Evolutionary conservation across 1,284 basidiomycete species (phyloP).

Genomic region (Athelia psychrophila): DNA sequence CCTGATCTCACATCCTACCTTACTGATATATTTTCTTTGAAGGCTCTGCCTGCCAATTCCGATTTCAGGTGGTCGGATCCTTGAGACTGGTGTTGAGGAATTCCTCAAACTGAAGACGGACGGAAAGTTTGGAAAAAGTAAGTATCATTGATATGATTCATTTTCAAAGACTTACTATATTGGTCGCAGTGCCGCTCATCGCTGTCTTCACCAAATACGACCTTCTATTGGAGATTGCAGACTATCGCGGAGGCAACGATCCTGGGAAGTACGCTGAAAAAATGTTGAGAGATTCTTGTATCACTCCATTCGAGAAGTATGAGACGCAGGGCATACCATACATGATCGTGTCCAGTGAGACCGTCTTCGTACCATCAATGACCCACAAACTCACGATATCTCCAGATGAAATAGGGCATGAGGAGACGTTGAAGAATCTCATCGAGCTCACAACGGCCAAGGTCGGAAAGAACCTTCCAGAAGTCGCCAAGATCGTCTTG

Average conservation of each 20-base stretch:
- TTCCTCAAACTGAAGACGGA: background rate
- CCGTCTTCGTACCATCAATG: background rate
- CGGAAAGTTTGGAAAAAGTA: background rate
- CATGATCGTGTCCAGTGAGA: background rate
- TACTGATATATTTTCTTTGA: background rate
- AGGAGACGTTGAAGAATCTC: background rate
- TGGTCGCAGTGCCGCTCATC: background rate
- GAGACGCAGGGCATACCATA: background rate
- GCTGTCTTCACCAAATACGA: background rate
- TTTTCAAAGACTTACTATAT: background rate
- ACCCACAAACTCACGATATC: background rate
- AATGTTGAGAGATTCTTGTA: background rate
- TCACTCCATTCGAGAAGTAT: background rate
- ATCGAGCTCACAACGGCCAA: background rate
- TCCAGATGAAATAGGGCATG: background rate
- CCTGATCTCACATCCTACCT: background rate
- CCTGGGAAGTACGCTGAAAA: background rate
- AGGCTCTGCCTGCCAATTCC: background rate
- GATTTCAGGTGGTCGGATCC: background rate
- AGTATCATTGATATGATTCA: background rate
- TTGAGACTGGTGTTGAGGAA: background rate
- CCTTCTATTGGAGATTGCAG: background rate
- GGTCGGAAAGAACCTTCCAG: background rate
- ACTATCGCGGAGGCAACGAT: background rate
- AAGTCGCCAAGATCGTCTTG: slow-evolving; percentile 13